Evolutionary conservation across 495 filamentous ascomycete genomes (phyloP).

Genomic region (Penicillium manginii): DNA sequence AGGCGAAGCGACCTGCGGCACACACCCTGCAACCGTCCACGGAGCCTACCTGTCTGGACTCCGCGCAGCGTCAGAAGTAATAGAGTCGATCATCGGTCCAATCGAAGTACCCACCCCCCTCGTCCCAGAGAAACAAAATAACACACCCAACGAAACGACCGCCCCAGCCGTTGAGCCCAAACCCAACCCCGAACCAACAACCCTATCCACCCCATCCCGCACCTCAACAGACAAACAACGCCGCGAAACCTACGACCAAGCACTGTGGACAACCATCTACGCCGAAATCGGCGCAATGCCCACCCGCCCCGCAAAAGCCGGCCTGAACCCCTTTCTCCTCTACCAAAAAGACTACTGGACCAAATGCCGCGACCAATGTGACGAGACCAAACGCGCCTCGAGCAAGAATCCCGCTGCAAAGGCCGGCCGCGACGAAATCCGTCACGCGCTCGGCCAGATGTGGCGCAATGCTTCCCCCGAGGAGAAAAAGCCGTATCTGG

Average conservation of each 20-base stretch:
- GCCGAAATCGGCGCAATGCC: constrained; percentile 74
- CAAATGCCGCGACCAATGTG: constrained; percentile 71
- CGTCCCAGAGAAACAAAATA: constrained; percentile 61
- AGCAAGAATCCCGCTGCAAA: constrained; percentile 70
- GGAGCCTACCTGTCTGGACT: constrained; percentile 94
- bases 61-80: constrained; percentile 82
- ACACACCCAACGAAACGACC: constrained; percentile 11
- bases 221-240: constrained; percentile 53
- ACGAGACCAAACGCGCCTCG: constrained; percentile 63
- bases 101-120: constrained; percentile 77
- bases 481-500: constrained; percentile 73
- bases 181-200: neutral
- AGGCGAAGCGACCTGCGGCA: constrained; percentile 92
- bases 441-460: constrained; percentile 79
- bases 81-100: constrained; percentile 77
- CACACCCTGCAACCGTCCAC: constrained; percentile 95
- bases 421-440: constrained; percentile 72
- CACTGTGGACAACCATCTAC: constrained; percentile 70
- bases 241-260: constrained; percentile 70
- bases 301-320: constrained; percentile 66
- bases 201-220: constrained; percentile 18
- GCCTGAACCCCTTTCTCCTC: constrained; percentile 70
- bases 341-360: constrained; percentile 80
- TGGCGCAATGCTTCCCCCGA: constrained; percentile 78
- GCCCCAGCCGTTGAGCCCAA: neutral